Evolutionary conservation across 1,139 yeast species (phyloP).

Genomic region (Taphrina sp.): DNA sequence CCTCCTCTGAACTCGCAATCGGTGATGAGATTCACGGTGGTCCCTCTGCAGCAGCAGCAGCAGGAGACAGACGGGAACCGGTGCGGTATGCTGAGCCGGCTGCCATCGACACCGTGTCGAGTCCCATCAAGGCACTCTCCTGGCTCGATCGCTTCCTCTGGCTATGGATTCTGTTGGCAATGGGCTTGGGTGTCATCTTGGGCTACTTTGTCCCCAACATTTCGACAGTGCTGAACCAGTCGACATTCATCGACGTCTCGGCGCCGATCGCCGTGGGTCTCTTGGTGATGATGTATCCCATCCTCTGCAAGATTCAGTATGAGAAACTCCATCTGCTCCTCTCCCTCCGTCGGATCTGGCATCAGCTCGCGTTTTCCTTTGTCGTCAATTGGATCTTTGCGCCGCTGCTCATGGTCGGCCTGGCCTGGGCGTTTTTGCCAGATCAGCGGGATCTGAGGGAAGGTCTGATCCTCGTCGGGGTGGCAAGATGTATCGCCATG

Average conservation of each 20-base stretch:
- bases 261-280: slow-evolving; percentile 56
- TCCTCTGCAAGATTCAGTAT: slow-evolving; percentile 56
- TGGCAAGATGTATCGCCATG: slow-evolving; percentile 66
- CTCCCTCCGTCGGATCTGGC: slow-evolving; percentile 41
- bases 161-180: slow-evolving; percentile 43
- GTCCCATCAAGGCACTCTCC: slow-evolving; percentile 37
- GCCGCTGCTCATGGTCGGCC: slow-evolving; percentile 58
- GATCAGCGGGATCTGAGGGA: slow-evolving; percentile 53
- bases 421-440: slow-evolving; percentile 57
- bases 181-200: slow-evolving; percentile 43
- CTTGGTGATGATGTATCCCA: slow-evolving; percentile 60
- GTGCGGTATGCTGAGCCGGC: slow-evolving; percentile 12
- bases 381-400: slow-evolving; percentile 58
- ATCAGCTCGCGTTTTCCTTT: slow-evolving; percentile 49
- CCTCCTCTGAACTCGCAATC: no score
- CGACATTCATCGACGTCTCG: slow-evolving; percentile 42
- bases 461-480: slow-evolving; percentile 60
- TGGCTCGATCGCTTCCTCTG: slow-evolving; percentile 41
- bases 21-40: no score
- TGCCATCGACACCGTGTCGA: slow-evolving; percentile 2
- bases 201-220: slow-evolving; percentile 42
- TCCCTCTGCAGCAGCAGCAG: no score
- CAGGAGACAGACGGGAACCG: no score
- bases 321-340: slow-evolving; percentile 46
- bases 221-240: slow-evolving; percentile 39